Evolutionary conservation across 1,139 yeast genomes (phyloP), one percentile per base, ranked within the genome.

Genomic region (Groenewaldozyma sp.): DNA sequence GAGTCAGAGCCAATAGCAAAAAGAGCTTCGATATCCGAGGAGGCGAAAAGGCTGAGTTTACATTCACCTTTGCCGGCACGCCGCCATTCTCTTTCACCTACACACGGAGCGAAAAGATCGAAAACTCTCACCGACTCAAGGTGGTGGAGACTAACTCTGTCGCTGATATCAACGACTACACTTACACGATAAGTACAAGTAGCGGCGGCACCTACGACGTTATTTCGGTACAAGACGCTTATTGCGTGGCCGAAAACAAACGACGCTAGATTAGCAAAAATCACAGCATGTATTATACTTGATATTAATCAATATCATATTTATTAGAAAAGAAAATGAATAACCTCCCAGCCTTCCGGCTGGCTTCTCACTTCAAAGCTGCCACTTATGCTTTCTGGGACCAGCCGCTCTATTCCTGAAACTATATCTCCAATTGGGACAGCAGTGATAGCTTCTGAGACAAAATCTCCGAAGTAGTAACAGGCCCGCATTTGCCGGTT

Each of bases 191-290:
- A 3, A 66, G 71, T 54, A 91, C 94, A 1, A 82, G 86, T 50
- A 67, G 84, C 50, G 95, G 88, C 57, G 99, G 99, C 34, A 82
- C 87, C 3, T 91, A 93, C 56, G 95, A 88, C 59, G 96, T 96
- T 6, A 73, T 84, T 32, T 87, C 82, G 53, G 76, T 91, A 10
- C 74, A 76, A 42, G 99, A 91, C 63, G 81, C 81, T 14, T 82
- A 66, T 59, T 91, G 98, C 67, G 67, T 64, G 24, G 82, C 54
- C 3, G 41, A 45, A 27, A 40, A 34, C 33, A 43, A 35, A 28
- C 27, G 35, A 37, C 36, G 36, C 26, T 13, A 11, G 29, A 22
- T n/a, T n/a, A n/a, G n/a, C n/a, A n/a, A n/a, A n/a, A n/a, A n/a
- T n/a, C n/a, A n/a, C n/a, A n/a, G n/a, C n/a, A n/a, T n/a, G n/a